Base-by-base conservation (phyloP, 768 basidiomycete species). In the Mycena belliarum region DNA sequence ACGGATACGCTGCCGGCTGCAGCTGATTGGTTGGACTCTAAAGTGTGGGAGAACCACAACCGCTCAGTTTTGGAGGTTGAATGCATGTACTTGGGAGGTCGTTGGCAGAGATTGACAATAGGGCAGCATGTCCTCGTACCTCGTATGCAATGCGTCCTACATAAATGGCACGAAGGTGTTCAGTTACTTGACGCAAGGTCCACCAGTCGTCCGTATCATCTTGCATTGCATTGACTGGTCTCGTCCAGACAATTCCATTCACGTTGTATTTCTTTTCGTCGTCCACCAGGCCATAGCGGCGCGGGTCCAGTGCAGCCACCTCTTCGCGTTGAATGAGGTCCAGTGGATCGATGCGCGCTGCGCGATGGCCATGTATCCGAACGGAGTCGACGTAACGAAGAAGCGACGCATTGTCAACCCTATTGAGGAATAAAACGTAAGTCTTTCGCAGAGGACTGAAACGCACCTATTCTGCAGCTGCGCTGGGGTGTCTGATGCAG, bases 321-420 rank as follows among this genome's bases (percentile, higher is more conserved):
- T 92, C 84, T 47, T 94, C 92, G 16, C 94, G 85, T 52, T 91
- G 87, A 28, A 96, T 87, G 49, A 96, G 73, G 70, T 94, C 93
- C 33, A 96, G 75, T 0, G 95, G 94, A 68, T 97, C 94, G 40
- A 96, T 89, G 41, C 82, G 79, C 0, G 93, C 92, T 4, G 92
- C 91, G 28, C 91, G 84, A 66, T 94, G 93, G 0, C 89, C 90
- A 62, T 93, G 90, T 0, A 79, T 86, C n/a, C 93, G 82, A 64
- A 96, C 81, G 2, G 89, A 88, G 69, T 96, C 95, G 12, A 94
- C 91, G 68, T 94, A 95, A 32, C 95, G 88, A 42, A 95, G 75
- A 18, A 97, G 76, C 4, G 91, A 76, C 0, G 93, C 92, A 64
- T 95, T 94, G 4, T 69, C 68, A 15, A 78, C 78, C 91, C 89